Percentiles rank a stretch among this genome's conserved stretches.
These are phyloP conservation scores for Plasmodium blacklocki DNA, from an alignment of 169 alveolate species.

Conservation along the genomic window DNA sequence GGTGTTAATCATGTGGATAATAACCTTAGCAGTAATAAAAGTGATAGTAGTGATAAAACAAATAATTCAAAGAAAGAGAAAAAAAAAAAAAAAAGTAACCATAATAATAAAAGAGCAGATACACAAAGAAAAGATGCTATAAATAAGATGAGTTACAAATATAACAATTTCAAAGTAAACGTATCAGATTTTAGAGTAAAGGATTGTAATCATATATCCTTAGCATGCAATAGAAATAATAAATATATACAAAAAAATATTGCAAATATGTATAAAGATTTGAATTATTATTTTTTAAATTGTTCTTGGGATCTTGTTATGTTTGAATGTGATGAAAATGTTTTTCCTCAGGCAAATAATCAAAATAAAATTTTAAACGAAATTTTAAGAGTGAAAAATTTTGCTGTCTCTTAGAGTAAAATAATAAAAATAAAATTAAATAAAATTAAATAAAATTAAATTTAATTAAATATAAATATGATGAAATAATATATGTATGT, in stretches of 20 bases:
- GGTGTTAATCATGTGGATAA: neutral
- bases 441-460: neutral
- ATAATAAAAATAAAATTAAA: neutral
- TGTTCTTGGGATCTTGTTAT: conserved; percentile 72
- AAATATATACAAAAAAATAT: conserved; percentile 45
- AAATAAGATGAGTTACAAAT: conserved; percentile 36
- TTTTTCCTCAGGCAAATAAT: neutral
- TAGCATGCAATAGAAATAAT: conserved; percentile 49
- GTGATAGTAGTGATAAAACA: neutral
- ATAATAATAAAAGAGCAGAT: neutral
- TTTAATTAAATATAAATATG: conserved; percentile 1
- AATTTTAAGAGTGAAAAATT: conserved; percentile 47
- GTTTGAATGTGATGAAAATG: conserved; percentile 46
- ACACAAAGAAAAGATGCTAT: neutral
- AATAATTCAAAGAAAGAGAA: neutral
- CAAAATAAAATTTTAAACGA: conserved; percentile 47
- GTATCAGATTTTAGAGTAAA: conserved; percentile 56
- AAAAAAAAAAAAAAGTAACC: neutral
- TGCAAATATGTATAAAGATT: conserved; percentile 66
- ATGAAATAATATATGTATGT: too few species aligned
- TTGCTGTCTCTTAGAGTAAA: conserved; percentile 26
- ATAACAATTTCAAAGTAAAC: conserved; percentile 31
- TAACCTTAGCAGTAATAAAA: neutral
- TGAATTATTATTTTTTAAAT: conserved; percentile 35
- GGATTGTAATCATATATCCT: conserved; percentile 61